Evolutionary conservation across 73 alveolate species (phyloP).

Genomic region (Paramecium caudatum): DNA sequence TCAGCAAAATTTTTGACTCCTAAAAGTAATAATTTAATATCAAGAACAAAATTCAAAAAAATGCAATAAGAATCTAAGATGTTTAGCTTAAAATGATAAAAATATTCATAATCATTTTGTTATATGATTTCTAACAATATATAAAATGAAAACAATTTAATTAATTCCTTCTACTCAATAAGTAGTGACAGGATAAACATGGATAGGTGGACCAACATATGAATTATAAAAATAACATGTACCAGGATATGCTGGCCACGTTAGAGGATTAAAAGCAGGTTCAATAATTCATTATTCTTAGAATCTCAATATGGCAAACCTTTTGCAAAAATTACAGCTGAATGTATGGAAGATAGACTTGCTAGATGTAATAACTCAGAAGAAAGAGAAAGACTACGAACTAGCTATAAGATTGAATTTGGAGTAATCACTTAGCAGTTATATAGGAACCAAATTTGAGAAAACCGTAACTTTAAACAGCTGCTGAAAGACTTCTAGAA

Average conservation of each 20-base stretch:
- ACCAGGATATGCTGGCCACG: slow-evolving; percentile 79
- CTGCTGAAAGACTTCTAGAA: slow-evolving; percentile 67
- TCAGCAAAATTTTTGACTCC: not conserved
- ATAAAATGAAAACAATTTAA: slow-evolving; percentile 70
- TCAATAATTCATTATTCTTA: not conserved
- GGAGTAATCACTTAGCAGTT: slow-evolving; percentile 55
- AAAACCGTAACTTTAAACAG: slow-evolving; percentile 58
- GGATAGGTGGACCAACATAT: slow-evolving; percentile 78
- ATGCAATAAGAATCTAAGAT: slow-evolving; percentile 26
- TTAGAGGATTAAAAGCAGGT: slow-evolving; percentile 75
- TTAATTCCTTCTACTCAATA: slow-evolving; percentile 66
- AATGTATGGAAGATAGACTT: slow-evolving; percentile 74
- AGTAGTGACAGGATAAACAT: slow-evolving; percentile 70
- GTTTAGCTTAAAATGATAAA: slow-evolving; percentile 32
- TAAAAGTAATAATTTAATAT: slow-evolving; percentile 26
- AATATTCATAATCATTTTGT: not conserved
- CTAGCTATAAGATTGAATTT: slow-evolving; percentile 70
- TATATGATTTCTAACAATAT: not conserved
- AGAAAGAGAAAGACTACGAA: slow-evolving; percentile 66
- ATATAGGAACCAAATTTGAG: slow-evolving; percentile 68
- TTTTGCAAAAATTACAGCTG: slow-evolving; percentile 76
- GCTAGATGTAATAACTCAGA: slow-evolving; percentile 69
- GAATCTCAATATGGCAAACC: slow-evolving; percentile 76
- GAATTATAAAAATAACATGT: slow-evolving; percentile 71
- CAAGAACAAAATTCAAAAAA: slow-evolving; percentile 51